Conservation (phyloP, 1,284 basidiomycete species). For the Ustilago cynodontis region DNA sequence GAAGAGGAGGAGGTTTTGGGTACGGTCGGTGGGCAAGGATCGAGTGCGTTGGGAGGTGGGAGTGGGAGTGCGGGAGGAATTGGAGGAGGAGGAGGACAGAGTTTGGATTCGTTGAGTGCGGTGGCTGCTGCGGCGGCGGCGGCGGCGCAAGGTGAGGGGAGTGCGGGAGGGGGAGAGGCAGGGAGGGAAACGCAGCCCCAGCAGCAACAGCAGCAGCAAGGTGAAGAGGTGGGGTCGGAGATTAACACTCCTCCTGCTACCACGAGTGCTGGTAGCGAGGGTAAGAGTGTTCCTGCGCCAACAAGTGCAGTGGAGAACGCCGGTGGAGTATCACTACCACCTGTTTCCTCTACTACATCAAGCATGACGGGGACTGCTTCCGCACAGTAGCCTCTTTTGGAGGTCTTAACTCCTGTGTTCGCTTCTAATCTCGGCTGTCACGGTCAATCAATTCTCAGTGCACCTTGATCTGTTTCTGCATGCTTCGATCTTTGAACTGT, state of each 20-base stretch:
- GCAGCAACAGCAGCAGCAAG: background rate
- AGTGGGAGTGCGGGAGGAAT: background rate
- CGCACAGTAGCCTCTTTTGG: background rate
- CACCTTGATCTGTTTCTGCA: too few relatives aligned
- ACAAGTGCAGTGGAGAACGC: background rate
- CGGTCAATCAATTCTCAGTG: background rate
- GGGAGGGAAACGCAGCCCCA: background rate
- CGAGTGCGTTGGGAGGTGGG: background rate
- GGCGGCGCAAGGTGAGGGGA: conserved; percentile 6
- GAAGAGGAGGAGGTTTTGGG: conserved; percentile 33
- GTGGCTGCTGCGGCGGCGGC: conserved; percentile 61
- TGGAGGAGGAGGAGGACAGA: conserved; percentile 27
- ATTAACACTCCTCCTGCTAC: background rate
- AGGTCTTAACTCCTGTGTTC: background rate
- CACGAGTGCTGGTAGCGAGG: background rate
- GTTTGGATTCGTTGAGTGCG: conserved; percentile 56
- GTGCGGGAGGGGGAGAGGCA: background rate
- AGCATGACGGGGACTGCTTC: background rate
- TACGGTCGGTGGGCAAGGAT: background rate
- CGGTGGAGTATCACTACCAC: background rate
- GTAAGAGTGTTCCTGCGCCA: background rate
- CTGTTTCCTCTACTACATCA: conserved; percentile 1
- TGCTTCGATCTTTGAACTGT: too few relatives aligned
- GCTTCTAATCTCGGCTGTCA: background rate
- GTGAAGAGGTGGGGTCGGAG: background rate